A percentile compares a stretch with the other conserved stretches of the same genome.
Evolutionary conservation across 2,329 filamentous ascomycete species (phyloP).

Genomic region (Pseudogymnoascus sp.): DNA sequence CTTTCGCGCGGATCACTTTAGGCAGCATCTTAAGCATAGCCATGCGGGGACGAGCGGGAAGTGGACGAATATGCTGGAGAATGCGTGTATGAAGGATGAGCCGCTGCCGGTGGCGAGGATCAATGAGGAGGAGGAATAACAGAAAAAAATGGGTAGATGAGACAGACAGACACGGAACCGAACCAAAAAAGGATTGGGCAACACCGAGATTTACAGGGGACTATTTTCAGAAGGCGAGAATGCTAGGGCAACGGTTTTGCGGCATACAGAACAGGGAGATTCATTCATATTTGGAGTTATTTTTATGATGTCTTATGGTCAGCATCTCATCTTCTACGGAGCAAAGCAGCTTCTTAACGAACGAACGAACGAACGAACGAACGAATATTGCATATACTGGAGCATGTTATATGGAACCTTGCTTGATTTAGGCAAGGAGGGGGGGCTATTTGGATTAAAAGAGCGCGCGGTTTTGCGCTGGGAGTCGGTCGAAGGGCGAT

Average conservation of each 20-base stretch:
- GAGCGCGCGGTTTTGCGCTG: not conserved
- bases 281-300: slow-evolving; percentile 4
- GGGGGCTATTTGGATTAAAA: not conserved
- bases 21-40: slow-evolving; percentile 95
- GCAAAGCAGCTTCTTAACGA: not conserved
- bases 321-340: not conserved
- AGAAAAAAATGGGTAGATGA: slow-evolving; percentile 13
- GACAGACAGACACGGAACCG: not conserved
- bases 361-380: not conserved
- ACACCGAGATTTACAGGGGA: not conserved
- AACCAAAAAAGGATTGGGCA: slow-evolving; percentile 7
- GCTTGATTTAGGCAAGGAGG: not conserved
- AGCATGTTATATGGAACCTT: slow-evolving; percentile 1
- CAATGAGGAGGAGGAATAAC: slow-evolving; percentile 25
- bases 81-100: slow-evolving; percentile 90
- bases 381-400: not conserved
- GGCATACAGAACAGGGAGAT: not conserved
- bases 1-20: slow-evolving; percentile 93
- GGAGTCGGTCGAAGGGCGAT: not conserved
- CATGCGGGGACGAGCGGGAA: slow-evolving; percentile 94
- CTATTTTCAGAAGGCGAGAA: not conserved
- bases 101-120: slow-evolving; percentile 39
- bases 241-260: not conserved
- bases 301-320: not conserved
- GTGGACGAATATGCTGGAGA: slow-evolving; percentile 98